Evolutionary conservation across 2,329 filamentous ascomycete genomes (phyloP), one percentile per base, ranked within the genome.

Genomic region (Trichothecium sympodiale): DNA sequence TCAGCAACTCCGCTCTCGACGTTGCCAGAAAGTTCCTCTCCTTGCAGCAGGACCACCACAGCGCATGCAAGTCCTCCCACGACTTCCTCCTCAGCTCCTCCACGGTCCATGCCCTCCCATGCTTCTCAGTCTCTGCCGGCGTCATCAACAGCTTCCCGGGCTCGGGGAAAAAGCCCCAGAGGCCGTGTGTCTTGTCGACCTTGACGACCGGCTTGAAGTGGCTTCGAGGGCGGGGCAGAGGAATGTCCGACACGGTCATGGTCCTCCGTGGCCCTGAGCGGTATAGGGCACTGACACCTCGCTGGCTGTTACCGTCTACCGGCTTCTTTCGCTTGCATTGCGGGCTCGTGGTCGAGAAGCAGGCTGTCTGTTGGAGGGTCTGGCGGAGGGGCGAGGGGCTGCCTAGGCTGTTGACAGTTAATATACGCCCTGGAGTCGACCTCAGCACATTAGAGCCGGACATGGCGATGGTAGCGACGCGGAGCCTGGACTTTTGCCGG

Each of bases 21-120:
- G 93, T 96, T n/a, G 77, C 70, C 47, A 96, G 75, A 46, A 84
- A 75, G 61, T 98, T 98, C 50, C 83, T 71, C 64, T 98, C 91
- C 63, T 84, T 87, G 41, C 82, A 73, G 56, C 91, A 96, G 37
- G 87, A 74, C 86, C 88, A 98, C 87, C 89, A 98, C 52, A 98
- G 69, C 42, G 70, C 67, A 59, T 96, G 88, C 49, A 98, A 63
- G 57, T 96, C 88, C 42, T 94, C 85, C 84, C 87, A 98, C 43
- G 81, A 86, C 64, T 95, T 95, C 43, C 74, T 69, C 43, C 88
- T 74, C 51, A 98, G 67, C 64, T 98, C 91, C 60, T 85, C 75
- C 7, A 83, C 77, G 9, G 72, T 77, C 91, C 91, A 98, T 18
- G 77, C 67, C 36, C 91, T 75, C 13, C 91, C 91, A 57, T 91